Conservation (phyloP, 805 yeast species). For the Tetrapisispora nanseiensis region DNA sequence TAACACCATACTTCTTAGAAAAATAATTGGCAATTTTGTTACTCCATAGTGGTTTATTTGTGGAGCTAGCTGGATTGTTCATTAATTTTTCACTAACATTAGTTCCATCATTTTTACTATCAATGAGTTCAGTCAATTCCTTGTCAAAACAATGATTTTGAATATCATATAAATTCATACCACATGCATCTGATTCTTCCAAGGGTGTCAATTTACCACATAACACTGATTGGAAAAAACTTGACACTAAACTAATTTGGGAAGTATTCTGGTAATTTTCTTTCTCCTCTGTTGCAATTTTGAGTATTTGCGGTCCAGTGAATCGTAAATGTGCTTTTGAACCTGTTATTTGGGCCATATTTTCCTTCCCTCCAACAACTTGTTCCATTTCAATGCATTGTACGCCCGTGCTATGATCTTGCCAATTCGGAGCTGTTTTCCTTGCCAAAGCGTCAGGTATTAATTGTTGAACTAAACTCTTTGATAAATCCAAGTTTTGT, state of each 20-base stretch:
- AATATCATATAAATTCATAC: slow-evolving; percentile 82
- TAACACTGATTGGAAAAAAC: slow-evolving; percentile 64
- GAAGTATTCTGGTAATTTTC: slow-evolving; percentile 45
- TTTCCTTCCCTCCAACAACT: slow-evolving; percentile 46
- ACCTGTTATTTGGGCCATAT: slow-evolving; percentile 63
- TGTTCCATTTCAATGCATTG: slow-evolving; percentile 57
- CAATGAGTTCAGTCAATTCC: slow-evolving; percentile 38
- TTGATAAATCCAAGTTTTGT: slow-evolving; percentile 20
- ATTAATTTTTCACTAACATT: slow-evolving; percentile 28
- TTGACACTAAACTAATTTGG: slow-evolving; percentile 66
- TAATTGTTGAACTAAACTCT: slow-evolving; percentile 39
- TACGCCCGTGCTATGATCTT: slow-evolving; percentile 75
- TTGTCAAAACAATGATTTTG: slow-evolving; percentile 45
- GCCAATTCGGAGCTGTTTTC: slow-evolving; percentile 82
- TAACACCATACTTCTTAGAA: slow-evolving; percentile 53
- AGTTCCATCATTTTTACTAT: slow-evolving; percentile 5
- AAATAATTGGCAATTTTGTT: slow-evolving; percentile 55
- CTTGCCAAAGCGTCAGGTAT: slow-evolving; percentile 47
- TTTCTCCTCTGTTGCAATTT: slow-evolving; percentile 45
- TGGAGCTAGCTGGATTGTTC: slow-evolving; percentile 31
- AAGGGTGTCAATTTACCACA: slow-evolving; percentile 53
- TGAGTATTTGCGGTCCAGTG: slow-evolving; percentile 86
- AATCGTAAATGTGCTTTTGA: slow-evolving; percentile 83
- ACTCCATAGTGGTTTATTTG: slow-evolving; percentile 29
- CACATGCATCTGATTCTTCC: slow-evolving; percentile 86